Conservation (phyloP, 257 asterid species). For the Capsicum pubescens region DNA sequence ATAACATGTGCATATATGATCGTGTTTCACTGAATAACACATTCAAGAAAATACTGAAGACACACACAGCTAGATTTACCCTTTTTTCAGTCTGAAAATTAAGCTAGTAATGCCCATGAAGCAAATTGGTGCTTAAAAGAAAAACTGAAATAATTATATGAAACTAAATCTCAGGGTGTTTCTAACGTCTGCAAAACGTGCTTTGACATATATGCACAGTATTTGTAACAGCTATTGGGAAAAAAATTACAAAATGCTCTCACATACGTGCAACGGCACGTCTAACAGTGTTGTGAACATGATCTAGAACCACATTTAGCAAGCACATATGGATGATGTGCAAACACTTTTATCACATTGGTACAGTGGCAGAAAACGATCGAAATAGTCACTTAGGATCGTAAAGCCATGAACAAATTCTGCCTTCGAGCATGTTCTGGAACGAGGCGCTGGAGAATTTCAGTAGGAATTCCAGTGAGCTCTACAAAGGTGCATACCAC, state of each 20-base stretch:
- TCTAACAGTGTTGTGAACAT: neutral
- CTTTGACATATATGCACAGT: conserved; percentile 21
- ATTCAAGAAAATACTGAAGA: neutral
- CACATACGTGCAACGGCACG: neutral
- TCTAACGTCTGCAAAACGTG: neutral
- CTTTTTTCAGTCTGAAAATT: neutral
- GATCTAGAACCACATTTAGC: conserved; percentile 24
- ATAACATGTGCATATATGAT: neutral
- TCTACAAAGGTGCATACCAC: conserved; percentile 51
- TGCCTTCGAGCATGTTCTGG: conserved; percentile 98
- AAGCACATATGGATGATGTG: conserved; percentile 1
- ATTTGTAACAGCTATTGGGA: neutral
- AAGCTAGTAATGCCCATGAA: neutral
- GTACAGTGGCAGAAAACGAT: conserved; percentile 30
- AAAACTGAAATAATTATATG: conserved; percentile 3
- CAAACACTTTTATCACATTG: conserved; percentile 32
- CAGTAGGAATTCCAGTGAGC: conserved; percentile 80
- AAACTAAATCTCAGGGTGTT: conserved; percentile 10
- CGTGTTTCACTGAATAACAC: neutral
- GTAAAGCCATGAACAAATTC: conserved; percentile 95
- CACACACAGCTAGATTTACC: neutral
- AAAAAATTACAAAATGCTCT: conserved; percentile 22
- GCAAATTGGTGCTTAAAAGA: conserved; percentile 11
- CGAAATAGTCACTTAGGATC: conserved; percentile 50
- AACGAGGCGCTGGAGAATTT: conserved; percentile 80